Evolutionary conservation across 495 filamentous ascomycete genomes (phyloP), one percentile per base, ranked within the genome.

Genomic region (Daldinia vernicosa): DNA sequence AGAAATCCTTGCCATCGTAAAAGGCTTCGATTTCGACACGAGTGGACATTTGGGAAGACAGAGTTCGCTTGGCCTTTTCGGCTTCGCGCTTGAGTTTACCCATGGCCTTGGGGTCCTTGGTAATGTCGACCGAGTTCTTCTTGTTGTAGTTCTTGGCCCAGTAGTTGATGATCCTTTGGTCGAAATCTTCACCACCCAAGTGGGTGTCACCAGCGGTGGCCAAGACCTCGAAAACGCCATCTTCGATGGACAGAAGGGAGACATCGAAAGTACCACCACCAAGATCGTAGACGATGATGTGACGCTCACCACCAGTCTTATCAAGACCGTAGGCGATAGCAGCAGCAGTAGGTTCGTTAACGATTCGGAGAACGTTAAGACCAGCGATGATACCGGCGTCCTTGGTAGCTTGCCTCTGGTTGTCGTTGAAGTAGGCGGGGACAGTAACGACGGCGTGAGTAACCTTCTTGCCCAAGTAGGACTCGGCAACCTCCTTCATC

Each of bases 231-330:
- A 99, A 99, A 74, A 97, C 93, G 80, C 96, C 96, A 76, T 95
- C 85, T 76, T 99, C 96, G 71, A 98, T 96, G 40, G 94, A 97
- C 43, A 99, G 88, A 73, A 99, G 93, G 59, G 95, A 98, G 55
- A 99, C 95, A 95, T 99, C 95, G 82, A 99, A 99, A 76, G 95
- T 98, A 89, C 95, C 95, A 91, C 95, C 95, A 90, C 95, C 95
- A 72, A 99, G 92, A 90, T 99, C 95, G 83, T 96, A 97, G 75
- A 96, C 93, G 75, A 96, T 93, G 78, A 96, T 93, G 85, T 95
- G 93, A 78, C 92, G 90, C 81, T 97, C 93, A 55, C 89, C 92
- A 71, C 88, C 89, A 52, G 87, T 89, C 88, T 95, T 93, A 82
- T 96, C 93, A 74, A 97, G 85, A 80, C 93, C 92, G 79, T 93